Evolutionary conservation across 2,329 filamentous ascomycete species (phyloP), one percentile per base, ranked within the genome.

Genomic region (Diaporthe destruens): DNA sequence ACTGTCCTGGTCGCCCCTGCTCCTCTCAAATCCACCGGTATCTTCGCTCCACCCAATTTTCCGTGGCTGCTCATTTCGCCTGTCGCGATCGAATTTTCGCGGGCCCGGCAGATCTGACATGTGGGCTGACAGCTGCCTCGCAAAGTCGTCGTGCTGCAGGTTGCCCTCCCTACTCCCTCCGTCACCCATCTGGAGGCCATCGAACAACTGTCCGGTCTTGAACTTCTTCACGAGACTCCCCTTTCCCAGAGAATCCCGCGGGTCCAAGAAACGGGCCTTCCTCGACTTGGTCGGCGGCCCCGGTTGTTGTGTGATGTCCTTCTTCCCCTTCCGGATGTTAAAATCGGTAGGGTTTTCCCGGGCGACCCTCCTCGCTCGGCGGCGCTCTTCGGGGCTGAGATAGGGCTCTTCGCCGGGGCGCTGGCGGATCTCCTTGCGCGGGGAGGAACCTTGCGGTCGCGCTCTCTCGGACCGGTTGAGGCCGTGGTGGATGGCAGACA

Each of bases 401-500:
- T 74, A 74, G 6, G 66, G 66, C 1, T 72, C 71, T 20, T 72
- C 73, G 29, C 51, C 57, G 23, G 57, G 51, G 1, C 59, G n/a
- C 23, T 49, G 59, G 29, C 73, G 73, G 8, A 72, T 68, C 20
- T 75, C 72, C 36, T 42, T 71, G 44, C 36, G 76, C 6, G 68
- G 57, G 3, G 76, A 75, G 61, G 78, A 78, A 16, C 80, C 80
- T 69, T 81, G 80, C 23, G 79, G 78, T 65, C 78, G 76, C 47
- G 78, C 77, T 70, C 80, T 80, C 71, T 82, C 75, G 25, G 82
- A 84, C 47, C 77, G 74, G 34, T 90, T 89, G 70, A 94, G 85
- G 18, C 92, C 92, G 57, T 87, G 85, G 75, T 90, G 88, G 77
- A 95, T 94, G 55, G 92, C 92, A 12, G 92, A 92, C 73, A 94